phyloP scores from a whole-genome alignment of 2,329 filamentous ascomycete species.

The Trichoderma endophyticum region DNA sequence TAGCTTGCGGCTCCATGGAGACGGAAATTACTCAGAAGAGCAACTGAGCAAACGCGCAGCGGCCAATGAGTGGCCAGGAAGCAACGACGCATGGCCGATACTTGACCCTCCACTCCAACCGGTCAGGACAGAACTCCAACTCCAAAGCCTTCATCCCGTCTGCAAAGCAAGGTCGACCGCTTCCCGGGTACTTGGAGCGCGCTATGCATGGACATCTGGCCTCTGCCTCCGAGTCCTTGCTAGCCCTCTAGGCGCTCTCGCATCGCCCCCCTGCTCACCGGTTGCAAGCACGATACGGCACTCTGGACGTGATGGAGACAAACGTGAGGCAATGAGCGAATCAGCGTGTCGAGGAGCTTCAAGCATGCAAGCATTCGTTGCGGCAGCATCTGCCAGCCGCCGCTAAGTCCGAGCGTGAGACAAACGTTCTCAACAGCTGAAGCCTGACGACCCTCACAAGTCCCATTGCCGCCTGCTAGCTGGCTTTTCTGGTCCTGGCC shows the following conservation, averaged over 20 bases:
- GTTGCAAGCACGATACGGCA: slow-evolving; percentile 1
- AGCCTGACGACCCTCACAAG: not conserved
- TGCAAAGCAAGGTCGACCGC: not conserved
- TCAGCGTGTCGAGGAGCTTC: not conserved
- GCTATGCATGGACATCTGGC: not conserved
- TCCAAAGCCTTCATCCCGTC: not conserved
- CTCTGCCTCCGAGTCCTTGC: not conserved
- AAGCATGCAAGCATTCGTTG: slow-evolving; percentile 1
- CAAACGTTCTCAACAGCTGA: not conserved
- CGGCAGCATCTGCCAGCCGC: not conserved
- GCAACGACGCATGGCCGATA: not conserved
- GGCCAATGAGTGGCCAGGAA: not conserved
- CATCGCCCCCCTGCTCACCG: slow-evolving; percentile 11
- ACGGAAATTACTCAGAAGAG: not conserved
- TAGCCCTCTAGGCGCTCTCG: not conserved
- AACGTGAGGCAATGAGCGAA: not conserved
- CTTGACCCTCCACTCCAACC: not conserved
- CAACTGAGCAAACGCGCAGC: not conserved
- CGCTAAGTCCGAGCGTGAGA: slow-evolving; percentile 10
- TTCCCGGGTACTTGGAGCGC: not conserved
- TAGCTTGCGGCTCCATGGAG: not conserved
- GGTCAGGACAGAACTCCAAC: not conserved
- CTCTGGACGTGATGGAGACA: slow-evolving; percentile 1
- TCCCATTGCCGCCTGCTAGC: not conserved
- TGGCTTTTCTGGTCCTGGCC: not conserved